Conservation (phyloP, 331 rosid species). For the Pyracantha coccinea region DNA sequence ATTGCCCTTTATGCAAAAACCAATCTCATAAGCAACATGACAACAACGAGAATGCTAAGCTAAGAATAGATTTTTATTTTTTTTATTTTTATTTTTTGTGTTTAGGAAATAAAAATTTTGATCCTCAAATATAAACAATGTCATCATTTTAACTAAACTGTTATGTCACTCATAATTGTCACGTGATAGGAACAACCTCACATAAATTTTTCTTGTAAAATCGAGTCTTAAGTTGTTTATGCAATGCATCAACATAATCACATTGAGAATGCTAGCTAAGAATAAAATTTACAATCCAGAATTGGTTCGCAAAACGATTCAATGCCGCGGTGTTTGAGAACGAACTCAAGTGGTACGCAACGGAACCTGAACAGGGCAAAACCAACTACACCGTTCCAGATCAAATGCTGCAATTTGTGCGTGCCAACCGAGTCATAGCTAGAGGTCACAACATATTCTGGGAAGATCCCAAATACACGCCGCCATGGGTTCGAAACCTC, state of each 20-base stretch:
- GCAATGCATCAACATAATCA: too few relatives aligned
- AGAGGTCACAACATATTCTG: conserved; percentile 97
- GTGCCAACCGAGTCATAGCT: conserved; percentile 57
- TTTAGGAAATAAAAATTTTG: too few relatives aligned
- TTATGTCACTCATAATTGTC: not conserved
- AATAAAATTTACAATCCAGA: conserved; percentile 23
- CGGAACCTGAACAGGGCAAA: conserved; percentile 66
- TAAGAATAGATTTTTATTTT: too few relatives aligned
- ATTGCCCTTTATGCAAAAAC: not conserved
- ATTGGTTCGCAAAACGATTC: conserved; percentile 77
- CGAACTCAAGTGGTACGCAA: conserved; percentile 91
- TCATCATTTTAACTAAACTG: not conserved
- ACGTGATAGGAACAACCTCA: not conserved
- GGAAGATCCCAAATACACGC: conserved; percentile 81
- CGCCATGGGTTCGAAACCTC: conserved; percentile 71
- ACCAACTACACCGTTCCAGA: conserved; percentile 60
- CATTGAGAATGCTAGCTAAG: too few relatives aligned
- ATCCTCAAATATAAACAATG: too few relatives aligned
- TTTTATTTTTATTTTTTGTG: too few relatives aligned
- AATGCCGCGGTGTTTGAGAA: conserved; percentile 89
- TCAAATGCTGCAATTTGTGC: conserved; percentile 58
- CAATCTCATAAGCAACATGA: not conserved
- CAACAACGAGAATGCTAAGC: too few relatives aligned
- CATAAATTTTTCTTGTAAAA: too few relatives aligned
- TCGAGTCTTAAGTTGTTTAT: too few relatives aligned